phyloP scores from a whole-genome alignment of 2,329 filamentous ascomycete genomes.

The Chrysosporium keratinophilum region DNA sequence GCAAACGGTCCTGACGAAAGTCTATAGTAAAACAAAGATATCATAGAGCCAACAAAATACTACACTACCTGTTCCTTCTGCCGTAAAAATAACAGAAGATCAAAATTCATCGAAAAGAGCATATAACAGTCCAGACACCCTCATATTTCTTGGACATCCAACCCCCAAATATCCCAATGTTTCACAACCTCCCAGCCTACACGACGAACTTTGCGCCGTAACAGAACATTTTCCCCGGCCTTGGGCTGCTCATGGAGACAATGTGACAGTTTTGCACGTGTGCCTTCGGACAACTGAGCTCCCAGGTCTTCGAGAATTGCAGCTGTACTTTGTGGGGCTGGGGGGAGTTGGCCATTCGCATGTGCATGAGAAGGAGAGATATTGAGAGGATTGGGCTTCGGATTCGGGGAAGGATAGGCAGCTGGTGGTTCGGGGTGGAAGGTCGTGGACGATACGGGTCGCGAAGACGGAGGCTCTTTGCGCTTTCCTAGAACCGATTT shows the following conservation, averaged over 20 bases:
- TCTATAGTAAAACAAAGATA: no score
- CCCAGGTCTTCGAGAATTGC: not conserved
- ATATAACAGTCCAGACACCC: not conserved
- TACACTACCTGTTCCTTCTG: not conserved
- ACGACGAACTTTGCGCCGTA: slow-evolving; percentile 27
- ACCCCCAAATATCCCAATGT: slow-evolving; percentile 36
- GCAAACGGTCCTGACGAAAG: no score
- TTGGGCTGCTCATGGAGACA: slow-evolving; percentile 5
- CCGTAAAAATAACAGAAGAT: not conserved
- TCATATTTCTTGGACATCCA: slow-evolving; percentile 33
- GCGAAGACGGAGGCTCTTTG: slow-evolving; percentile 1
- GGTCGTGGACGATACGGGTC: not conserved
- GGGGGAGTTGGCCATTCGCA: not conserved
- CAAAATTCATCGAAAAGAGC: not conserved
- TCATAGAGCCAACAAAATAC: not conserved
- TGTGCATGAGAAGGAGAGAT: not conserved
- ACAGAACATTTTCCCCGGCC: slow-evolving; percentile 20
- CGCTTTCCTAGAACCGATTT: slow-evolving; percentile 8
- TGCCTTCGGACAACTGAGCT: slow-evolving; percentile 5
- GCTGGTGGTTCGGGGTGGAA: not conserved
- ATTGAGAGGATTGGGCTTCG: not conserved
- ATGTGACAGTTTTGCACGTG: slow-evolving; percentile 4
- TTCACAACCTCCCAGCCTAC: slow-evolving; percentile 34
- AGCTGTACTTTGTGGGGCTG: not conserved
- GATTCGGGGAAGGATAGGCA: not conserved